Evolutionary conservation across 108 stramenopile genomes (phyloP), one percentile per base, ranked within the genome.

Genomic region (Asterionellopsis glacialis): DNA sequence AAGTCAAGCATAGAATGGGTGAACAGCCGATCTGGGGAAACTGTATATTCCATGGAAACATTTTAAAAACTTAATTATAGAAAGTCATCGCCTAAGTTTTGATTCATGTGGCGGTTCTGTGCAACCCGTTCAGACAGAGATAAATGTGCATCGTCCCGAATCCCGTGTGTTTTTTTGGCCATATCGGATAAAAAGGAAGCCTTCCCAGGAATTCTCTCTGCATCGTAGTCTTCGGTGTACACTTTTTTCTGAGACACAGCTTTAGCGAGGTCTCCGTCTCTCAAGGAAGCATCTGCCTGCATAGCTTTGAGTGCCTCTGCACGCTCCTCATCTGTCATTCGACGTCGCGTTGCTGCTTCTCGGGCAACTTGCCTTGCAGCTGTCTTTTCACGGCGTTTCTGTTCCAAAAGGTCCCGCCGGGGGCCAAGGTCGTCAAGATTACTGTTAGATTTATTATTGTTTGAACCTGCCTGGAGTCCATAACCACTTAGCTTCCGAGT

Each of bases 391-490:
- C 76, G 56, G 44, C 75, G 69, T 55, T 79, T 85, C 33, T 76
- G 63, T 38, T 65, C 75, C 41, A 89, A 54, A 5, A 88, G 55
- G 2, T 76, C 64, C 16, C 45, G 65, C 52, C 77, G 65, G 9
- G 91, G 91, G 22, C 88, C 88, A 2, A 93, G 64, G 60, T 78
- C 69, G 1, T 41, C 18, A 33, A 22, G 26, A 41, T 44, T 45
- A 12, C 51, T 41, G 48, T 65, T 26, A 44, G 13, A 4, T 13
- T 16, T 14, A 1, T 19, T 16, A 11, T 9, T 5, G 52, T 45
- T 16, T 45, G 59, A 52, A 21, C 52, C 69, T 27, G 74, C 79
- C 24, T 75, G 63, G 4, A 85, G 58, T 22, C 88, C 88, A 55
- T 76, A 85, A 18, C 85, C 81, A 40, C 76, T 65, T 39, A 52